These are phyloP conservation scores for Leccinum pallidistipes DNA, from an alignment of 1,284 basidiomycete genomes.

Conservation along the genomic window DNA sequence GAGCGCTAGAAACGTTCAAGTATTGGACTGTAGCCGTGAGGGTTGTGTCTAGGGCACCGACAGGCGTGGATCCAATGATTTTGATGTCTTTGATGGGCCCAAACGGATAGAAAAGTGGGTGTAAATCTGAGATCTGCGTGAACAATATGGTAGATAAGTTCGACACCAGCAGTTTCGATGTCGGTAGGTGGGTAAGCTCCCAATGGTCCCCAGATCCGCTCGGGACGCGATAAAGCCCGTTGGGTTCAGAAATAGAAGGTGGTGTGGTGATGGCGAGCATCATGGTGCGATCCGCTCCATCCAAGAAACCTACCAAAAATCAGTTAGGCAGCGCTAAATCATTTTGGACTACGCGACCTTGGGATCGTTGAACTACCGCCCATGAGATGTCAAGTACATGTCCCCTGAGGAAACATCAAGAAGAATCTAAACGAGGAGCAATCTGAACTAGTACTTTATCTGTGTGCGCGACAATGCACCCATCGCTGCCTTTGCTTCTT, in stretches of 20 bases:
- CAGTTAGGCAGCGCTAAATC: slow-evolving; percentile 7
- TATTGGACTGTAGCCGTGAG: slow-evolving; percentile 66
- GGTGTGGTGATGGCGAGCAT: slow-evolving; percentile 49
- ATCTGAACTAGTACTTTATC: slow-evolving; percentile 45
- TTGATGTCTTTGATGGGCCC: slow-evolving; percentile 62
- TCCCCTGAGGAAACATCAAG: slow-evolving; percentile 43
- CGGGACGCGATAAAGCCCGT: slow-evolving; percentile 24
- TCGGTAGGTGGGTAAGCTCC: slow-evolving; percentile 41
- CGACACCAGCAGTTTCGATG: slow-evolving; percentile 57
- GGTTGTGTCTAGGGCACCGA: slow-evolving; percentile 38
- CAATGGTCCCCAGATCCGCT: slow-evolving; percentile 18
- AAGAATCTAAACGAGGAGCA: background rate
- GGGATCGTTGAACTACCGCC: slow-evolving; percentile 80
- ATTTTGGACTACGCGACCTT: slow-evolving; percentile 44
- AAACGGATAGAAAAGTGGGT: slow-evolving; percentile 72
- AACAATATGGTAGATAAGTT: slow-evolving; percentile 69
- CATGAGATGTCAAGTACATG: slow-evolving; percentile 75
- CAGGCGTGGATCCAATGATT: slow-evolving; percentile 37
- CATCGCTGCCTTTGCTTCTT: slow-evolving; percentile 69
- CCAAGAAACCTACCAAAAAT: slow-evolving; percentile 58
- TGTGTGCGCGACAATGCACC: slow-evolving; percentile 61
- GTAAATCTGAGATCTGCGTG: slow-evolving; percentile 61
- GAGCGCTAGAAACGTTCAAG: slow-evolving; percentile 48
- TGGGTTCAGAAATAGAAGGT: slow-evolving; percentile 32
- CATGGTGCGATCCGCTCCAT: slow-evolving; percentile 73